Evolutionary conservation across 2,329 filamentous ascomycete species (phyloP), one percentile per base, ranked within the genome.

Genomic region (Aspergillus sp.): DNA sequence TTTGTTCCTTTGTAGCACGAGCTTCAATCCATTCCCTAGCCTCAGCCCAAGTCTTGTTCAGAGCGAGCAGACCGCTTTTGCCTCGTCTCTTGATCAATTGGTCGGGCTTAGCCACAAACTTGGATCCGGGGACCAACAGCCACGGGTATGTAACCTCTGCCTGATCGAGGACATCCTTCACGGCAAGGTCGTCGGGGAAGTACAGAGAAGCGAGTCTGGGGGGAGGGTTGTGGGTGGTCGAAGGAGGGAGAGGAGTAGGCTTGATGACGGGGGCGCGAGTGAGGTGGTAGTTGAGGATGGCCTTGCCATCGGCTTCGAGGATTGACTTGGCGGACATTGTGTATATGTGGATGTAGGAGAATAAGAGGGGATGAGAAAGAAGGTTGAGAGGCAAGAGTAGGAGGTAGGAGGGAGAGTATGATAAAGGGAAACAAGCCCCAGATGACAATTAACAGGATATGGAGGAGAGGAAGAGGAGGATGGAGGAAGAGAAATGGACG

Each of bases 231-330:
- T 99, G 95, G 78, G 87, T 95, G 65, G 90, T 79, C 64, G 90
- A 84, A 67, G 85, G 77, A 69, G 93, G 91, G 57, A 98, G 91
- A 80, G 95, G 92, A 74, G 92, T 93, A 68, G 93, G 90, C 90
- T 97, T 98, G 87, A 99, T 96, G 78, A 96, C 90, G 67, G 92
- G 89, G 69, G 95, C 91, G 77, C 95, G 90, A 71, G 95, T 98
- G 81, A 99, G 92, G 85, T 98, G 95, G 87, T 98, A 99, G 90
- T 97, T 98, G 87, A 99, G 87, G 84, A 99, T 98, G 86, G 95
- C 95, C 90, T 99, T 99, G 87, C 95, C 95, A 84, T 99, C 95
- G 85, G 93, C 93, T 86, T 99, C 95, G 85, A 90, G 82, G 77
- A 99, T 98, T 68, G 93, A 90, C 84, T 99, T 99, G 80, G 95